Evolutionary conservation across 1,284 basidiomycete species (phyloP), one percentile per base, ranked within the genome.

Genomic region (Ustilago curta): DNA sequence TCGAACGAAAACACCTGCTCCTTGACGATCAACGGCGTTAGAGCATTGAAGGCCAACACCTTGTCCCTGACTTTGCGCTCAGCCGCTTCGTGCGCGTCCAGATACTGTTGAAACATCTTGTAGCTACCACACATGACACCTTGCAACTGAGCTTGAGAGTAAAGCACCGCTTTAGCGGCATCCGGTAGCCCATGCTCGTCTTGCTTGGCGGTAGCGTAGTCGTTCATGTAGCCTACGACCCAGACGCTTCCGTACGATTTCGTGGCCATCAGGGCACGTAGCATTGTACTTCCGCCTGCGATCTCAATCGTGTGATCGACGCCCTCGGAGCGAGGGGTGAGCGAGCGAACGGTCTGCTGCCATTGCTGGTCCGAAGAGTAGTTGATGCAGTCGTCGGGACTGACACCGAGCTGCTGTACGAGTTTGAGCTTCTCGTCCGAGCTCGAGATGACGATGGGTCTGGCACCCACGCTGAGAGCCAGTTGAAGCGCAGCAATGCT

Each of bases 181-280:
- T 75, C 68, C 7, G 61, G 66, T 0, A 70, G 27, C 1, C 47
- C 57, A 2, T 54, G 27, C n/a, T 61, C 54, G 4, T 29, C 16
- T 0, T 29, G 25, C 12, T 25, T 37, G 19, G 47, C n/a, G 11
- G 50, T 12, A 21, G 59, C 64, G 62, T 69, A 76, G 51, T 76
- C 74, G 44, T 76, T 70, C 59, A 72, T 61, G 53, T 72, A 76
- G 21, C 74, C 74, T 3, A 76, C 74, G 31, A 69, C 56, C 70
- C 65, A 72, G 18, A 72, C 42, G 23, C 19, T 48, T 1, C 73
- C 73, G 50, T 59, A 59, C 9, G 60, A n/a, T 29, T 63, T 64
- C n/a, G 69, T 68, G n/a, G 60, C 42, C 4, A 68, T 31, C 0
- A 72, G 45, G 8, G 73, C 64, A 1, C 56, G 51, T 25, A 48